Percentiles rank a stretch among this genome's conserved stretches.
Evolutionary conservation across 1,139 yeast species (phyloP).

Genomic region (Wickerhamomyces sp.): DNA sequence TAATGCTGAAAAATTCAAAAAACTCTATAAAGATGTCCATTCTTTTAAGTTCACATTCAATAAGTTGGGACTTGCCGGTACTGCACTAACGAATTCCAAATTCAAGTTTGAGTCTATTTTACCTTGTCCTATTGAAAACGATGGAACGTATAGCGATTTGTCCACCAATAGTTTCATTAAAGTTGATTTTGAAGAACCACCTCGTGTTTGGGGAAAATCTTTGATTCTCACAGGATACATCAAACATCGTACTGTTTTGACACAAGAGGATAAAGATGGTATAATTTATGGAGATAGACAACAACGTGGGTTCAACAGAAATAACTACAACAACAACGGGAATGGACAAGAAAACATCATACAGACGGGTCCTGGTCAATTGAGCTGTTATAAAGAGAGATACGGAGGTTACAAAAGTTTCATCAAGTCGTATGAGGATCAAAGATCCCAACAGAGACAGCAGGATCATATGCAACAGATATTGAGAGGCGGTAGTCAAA

Average conservation of each 20-base stretch:
- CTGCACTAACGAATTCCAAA: constrained; percentile 37
- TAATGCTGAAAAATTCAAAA: constrained; percentile 27
- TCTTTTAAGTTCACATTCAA: constrained; percentile 40
- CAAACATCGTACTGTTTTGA: constrained; percentile 55
- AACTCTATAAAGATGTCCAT: constrained; percentile 28
- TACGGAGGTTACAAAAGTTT: constrained; percentile 22
- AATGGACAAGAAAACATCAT: constrained; percentile 13
- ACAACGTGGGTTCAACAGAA: constrained; percentile 16
- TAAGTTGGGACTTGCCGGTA: constrained; percentile 65
- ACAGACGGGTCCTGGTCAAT: constrained; percentile 20
- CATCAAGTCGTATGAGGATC: constrained; percentile 6
- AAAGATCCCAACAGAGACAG: constrained; percentile 12
- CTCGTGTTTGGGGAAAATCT: constrained; percentile 58
- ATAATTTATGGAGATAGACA: constrained; percentile 37
- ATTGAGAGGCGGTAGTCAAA: background rate
- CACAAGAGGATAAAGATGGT: constrained; percentile 65
- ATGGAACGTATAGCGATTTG: constrained; percentile 47
- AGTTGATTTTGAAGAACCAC: constrained; percentile 57
- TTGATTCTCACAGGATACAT: constrained; percentile 80
- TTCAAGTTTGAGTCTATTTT: constrained; percentile 45
- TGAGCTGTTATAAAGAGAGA: constrained; percentile 15
- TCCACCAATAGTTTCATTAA: constrained; percentile 51
- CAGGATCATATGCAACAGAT: constrained; percentile 13
- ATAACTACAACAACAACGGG: constrained; percentile 9
- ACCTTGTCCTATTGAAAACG: constrained; percentile 54